Evolutionary conservation across 768 basidiomycete species (phyloP).

Genomic region (Erythrobasidium yunnanense): DNA sequence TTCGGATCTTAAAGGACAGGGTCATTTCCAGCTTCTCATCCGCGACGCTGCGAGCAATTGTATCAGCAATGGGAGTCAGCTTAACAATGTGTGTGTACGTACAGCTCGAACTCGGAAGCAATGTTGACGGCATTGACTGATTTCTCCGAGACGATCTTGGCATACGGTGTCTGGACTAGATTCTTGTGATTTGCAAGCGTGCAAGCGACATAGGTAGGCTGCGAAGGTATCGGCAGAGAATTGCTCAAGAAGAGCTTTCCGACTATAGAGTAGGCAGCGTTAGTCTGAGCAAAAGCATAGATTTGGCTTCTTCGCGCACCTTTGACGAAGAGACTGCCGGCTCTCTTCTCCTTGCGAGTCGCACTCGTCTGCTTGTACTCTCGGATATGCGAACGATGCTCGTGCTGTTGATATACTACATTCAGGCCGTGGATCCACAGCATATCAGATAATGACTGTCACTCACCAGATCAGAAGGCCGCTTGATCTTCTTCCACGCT

Average conservation of each 20-base stretch:
- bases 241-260: constrained; percentile 10
- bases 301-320: too few relatives aligned
- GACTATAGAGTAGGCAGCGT: too few relatives aligned
- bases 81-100: background rate
- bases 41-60: background rate
- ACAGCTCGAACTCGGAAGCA: constrained; percentile 20
- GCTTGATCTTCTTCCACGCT: constrained; percentile 14
- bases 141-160: background rate
- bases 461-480: constrained; percentile 23
- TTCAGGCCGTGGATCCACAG: background rate
- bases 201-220: constrained; percentile 14
- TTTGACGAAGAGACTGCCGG: constrained; percentile 18
- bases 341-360: constrained; percentile 4
- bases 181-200: background rate
- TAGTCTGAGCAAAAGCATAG: too few relatives aligned
- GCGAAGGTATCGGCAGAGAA: background rate
- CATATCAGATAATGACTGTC: background rate
- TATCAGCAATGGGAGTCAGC: background rate
- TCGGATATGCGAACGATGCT: constrained; percentile 18
- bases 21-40: constrained; percentile 12
- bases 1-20: constrained; percentile 15
- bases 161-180: background rate
- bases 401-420: background rate
- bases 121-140: background rate
- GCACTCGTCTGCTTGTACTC: constrained; percentile 26